Conservation (phyloP, 1,284 basidiomycete genomes). For the Hymenochaete sp. region DNA sequence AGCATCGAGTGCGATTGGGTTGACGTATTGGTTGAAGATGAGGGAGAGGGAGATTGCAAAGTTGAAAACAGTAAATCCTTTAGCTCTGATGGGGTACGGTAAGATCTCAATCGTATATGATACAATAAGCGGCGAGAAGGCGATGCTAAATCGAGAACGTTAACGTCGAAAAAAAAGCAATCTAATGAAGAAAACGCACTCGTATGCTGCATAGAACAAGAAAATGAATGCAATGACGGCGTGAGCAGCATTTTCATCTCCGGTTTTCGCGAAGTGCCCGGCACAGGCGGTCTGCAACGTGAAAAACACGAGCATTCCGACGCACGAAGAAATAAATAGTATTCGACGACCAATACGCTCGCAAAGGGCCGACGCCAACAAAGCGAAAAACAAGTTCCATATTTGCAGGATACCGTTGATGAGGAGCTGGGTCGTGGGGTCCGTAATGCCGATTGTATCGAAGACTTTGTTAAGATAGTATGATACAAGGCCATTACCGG, state of each 20-base stretch:
- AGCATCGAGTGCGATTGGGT: conserved; percentile 31
- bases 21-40: conserved; percentile 53
- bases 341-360: conserved; percentile 19
- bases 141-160: conserved; percentile 26
- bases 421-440: conserved; percentile 44
- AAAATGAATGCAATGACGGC: conserved; percentile 44
- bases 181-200: conserved; percentile 22
- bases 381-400: conserved; percentile 22
- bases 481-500: conserved; percentile 50
- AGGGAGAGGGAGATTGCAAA: conserved; percentile 41
- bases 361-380: conserved; percentile 18
- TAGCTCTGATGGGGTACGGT: conserved; percentile 49
- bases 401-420: conserved; percentile 52
- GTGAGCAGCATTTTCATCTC: conserved; percentile 30
- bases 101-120: conserved; percentile 52
- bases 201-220: conserved; percentile 36
- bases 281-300: conserved; percentile 36
- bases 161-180: not conserved
- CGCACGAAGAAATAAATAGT: conserved; percentile 17
- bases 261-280: conserved; percentile 30
- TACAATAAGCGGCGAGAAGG: conserved; percentile 49
- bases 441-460: conserved; percentile 38
- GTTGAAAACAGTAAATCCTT: conserved; percentile 52
- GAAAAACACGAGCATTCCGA: conserved; percentile 36
- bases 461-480: conserved; percentile 29